Percentiles rank a stretch among this genome's conserved stretches.
Evolutionary conservation across 2,329 filamentous ascomycete species (phyloP).

Genomic region (Pyricularia grisea): DNA sequence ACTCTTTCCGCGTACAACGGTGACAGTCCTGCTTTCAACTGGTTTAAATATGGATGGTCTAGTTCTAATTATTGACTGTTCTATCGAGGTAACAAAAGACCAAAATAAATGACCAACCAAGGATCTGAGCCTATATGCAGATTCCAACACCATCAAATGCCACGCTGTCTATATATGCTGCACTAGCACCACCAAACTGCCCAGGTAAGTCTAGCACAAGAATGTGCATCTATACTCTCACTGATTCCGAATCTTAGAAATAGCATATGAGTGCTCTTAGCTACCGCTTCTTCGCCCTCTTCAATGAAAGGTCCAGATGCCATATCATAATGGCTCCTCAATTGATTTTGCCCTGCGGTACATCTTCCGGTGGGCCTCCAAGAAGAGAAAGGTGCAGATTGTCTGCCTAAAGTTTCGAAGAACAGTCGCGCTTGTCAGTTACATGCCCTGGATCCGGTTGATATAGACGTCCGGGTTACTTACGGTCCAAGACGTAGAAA

Average conservation of each 20-base stretch:
- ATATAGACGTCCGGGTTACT: conserved; percentile 19
- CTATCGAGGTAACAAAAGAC: neutral
- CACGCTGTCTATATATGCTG: neutral
- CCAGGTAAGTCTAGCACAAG: neutral
- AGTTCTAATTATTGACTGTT: neutral
- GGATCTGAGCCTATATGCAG: neutral
- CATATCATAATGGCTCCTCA: conserved; percentile 15
- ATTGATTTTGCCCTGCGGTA: conserved; percentile 49
- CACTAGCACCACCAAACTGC: neutral
- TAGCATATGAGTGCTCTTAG: neutral
- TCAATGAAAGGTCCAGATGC: neutral
- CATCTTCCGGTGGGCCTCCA: conserved; percentile 77
- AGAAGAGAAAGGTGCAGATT: conserved; percentile 75
- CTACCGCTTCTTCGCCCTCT: neutral
- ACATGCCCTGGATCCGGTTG: neutral
- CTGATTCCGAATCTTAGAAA: neutral
- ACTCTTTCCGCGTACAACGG: neutral
- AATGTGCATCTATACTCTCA: neutral
- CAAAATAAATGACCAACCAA: neutral
- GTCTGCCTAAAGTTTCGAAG: conserved; percentile 50
- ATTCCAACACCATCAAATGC: neutral
- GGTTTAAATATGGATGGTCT: neutral
- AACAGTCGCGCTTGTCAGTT: neutral
- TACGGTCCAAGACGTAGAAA: conserved; percentile 56
- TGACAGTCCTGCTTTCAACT: neutral